Evolutionary conservation across 768 basidiomycete species (phyloP).

Genomic region (Tephrocybe sp.): DNA sequence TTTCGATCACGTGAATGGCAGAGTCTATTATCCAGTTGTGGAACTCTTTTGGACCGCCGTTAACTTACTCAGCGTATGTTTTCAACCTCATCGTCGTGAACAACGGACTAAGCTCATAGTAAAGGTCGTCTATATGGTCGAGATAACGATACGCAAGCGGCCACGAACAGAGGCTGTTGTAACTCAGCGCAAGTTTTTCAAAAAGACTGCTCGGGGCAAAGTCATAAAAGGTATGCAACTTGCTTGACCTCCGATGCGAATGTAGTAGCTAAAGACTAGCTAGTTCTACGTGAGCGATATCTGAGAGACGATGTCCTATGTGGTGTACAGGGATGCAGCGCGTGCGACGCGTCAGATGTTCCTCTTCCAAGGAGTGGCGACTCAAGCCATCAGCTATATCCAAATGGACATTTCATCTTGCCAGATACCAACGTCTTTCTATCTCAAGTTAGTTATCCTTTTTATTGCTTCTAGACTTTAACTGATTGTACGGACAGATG

Average conservation of each 20-base stretch:
- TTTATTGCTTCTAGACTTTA: constrained; percentile 1
- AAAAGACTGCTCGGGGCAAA: constrained; percentile 91
- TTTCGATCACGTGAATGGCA: neutral
- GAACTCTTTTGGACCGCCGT: no score
- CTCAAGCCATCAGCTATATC: constrained; percentile 50
- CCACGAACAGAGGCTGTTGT: constrained; percentile 66
- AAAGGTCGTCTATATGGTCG: no score
- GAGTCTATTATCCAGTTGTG: no score
- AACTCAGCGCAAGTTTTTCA: constrained; percentile 91
- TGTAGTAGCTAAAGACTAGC: neutral
- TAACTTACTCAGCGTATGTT: no score
- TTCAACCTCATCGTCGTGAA: no score
- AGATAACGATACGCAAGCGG: constrained; percentile 72
- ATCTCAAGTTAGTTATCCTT: constrained; percentile 57
- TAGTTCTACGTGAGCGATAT: constrained; percentile 92
- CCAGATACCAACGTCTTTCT: constrained; percentile 96
- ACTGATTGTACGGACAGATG: constrained; percentile 54
- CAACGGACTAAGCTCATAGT: no score
- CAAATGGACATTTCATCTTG: constrained; percentile 75
- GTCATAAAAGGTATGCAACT: constrained; percentile 80
- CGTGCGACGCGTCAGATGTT: constrained; percentile 48
- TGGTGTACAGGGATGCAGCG: constrained; percentile 68
- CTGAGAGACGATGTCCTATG: constrained; percentile 90
- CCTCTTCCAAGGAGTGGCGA: constrained; percentile 62
- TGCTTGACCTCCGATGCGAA: no score